phyloP scores from a whole-genome alignment of 2,329 filamentous ascomycete species.

The Diaporthe helianthi region DNA sequence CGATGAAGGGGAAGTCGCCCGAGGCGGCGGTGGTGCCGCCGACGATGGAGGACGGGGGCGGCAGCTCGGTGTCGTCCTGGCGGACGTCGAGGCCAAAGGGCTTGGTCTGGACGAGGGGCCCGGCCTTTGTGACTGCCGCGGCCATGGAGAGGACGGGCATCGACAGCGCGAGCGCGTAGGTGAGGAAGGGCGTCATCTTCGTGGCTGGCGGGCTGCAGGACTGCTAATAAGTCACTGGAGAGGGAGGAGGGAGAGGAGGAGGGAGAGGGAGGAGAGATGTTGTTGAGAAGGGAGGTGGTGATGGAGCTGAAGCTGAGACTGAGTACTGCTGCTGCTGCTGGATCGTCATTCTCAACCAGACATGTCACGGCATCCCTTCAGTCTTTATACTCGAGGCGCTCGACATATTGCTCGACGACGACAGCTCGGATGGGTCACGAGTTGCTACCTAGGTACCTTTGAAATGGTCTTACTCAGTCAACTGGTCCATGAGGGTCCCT shows the following conservation, averaged over 20 bases:
- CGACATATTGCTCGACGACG: neutral
- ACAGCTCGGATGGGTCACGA: neutral
- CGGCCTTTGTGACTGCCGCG: conserved; percentile 12
- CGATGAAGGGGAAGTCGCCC: conserved; percentile 45
- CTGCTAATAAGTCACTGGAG: conserved; percentile 22
- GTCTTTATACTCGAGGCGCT: conserved; percentile 13
- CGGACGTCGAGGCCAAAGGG: conserved; percentile 13
- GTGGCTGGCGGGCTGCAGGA: conserved; percentile 23
- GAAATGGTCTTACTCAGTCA: too few relatives aligned
- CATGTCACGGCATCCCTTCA: neutral
- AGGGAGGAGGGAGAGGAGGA: too few relatives aligned
- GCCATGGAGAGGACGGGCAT: conserved; percentile 26
- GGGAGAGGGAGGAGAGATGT: too few relatives aligned
- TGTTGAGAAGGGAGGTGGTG: neutral
- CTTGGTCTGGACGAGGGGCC: conserved; percentile 16
- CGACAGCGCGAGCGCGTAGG: conserved; percentile 23
- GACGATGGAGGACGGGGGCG: neutral
- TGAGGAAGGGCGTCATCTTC: conserved; percentile 31
- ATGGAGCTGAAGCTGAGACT: conserved; percentile 22
- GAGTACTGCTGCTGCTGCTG: conserved; percentile 11
- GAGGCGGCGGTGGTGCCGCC: conserved; percentile 25
- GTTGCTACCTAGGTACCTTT: too few relatives aligned
- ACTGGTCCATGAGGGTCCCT: neutral
- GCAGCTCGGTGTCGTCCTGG: neutral
- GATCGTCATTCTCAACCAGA: neutral